Evolutionary conservation across 495 filamentous ascomycete genomes (phyloP).

Genomic region (Annulohypoxylon nitens): DNA sequence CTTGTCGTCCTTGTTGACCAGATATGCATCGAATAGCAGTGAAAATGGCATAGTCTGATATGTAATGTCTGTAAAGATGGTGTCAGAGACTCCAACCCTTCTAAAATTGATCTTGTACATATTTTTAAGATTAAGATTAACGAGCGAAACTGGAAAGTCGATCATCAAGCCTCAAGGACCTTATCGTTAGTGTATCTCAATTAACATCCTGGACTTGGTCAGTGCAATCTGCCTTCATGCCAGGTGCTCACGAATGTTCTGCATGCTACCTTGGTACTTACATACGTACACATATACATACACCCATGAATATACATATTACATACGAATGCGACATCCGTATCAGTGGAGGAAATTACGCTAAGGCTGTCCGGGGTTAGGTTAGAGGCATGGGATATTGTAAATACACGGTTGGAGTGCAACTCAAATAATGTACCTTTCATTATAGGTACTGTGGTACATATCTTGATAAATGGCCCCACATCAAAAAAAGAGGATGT

Average conservation of each 20-base stretch:
- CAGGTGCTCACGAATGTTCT: constrained; percentile 30
- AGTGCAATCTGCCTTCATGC: constrained; percentile 2
- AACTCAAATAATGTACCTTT: not conserved
- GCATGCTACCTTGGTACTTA: constrained; percentile 24
- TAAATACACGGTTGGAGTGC: constrained; percentile 27
- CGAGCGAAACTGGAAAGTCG: constrained; percentile 33
- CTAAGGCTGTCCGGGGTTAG: constrained; percentile 30
- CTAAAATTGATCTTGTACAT: constrained; percentile 28
- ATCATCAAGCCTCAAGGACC: constrained; percentile 12
- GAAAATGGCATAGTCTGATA: not conserved
- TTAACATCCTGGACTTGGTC: constrained; percentile 25
- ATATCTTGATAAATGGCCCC: not conserved
- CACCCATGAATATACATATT: not conserved
- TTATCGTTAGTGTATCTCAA: constrained; percentile 35
- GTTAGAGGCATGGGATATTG: not conserved
- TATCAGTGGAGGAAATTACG: constrained; percentile 37
- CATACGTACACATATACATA: not conserved
- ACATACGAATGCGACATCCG: constrained; percentile 32
- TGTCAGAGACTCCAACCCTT: constrained; percentile 14
- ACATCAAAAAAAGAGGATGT: constrained; percentile 28
- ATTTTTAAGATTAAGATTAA: constrained; percentile 42
- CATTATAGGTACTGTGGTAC: constrained; percentile 2
- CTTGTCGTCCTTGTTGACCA: constrained; percentile 2
- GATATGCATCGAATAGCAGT: constrained; percentile 29
- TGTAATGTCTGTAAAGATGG: constrained; percentile 23